These are phyloP conservation scores for Megacollybia marginata DNA, from an alignment of 768 basidiomycete species.

Conservation along the genomic window DNA sequence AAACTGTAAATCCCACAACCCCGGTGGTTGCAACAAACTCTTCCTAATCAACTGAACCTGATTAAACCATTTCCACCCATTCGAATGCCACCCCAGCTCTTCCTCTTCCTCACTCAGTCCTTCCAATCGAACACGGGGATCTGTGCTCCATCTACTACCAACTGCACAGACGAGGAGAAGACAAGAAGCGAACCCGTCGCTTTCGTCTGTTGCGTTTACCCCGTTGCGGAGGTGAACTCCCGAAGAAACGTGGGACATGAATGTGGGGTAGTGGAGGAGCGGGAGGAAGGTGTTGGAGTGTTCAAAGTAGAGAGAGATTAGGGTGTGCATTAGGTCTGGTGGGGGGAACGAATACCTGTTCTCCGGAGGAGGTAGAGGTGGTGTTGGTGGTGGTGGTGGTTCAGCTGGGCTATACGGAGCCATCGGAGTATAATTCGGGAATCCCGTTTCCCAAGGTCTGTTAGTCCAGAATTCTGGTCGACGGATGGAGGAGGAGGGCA, in stretches of 20 bases:
- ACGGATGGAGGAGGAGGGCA: background rate
- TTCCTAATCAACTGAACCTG: slow-evolving; percentile 45
- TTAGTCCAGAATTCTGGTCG: slow-evolving; percentile 10
- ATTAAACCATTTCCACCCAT: slow-evolving; percentile 25
- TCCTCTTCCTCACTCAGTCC: slow-evolving; percentile 18
- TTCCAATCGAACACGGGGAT: slow-evolving; percentile 15
- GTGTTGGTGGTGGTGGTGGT: too few species aligned
- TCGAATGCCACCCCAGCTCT: slow-evolving; percentile 1
- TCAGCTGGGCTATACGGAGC: too few species aligned
- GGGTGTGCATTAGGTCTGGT: slow-evolving; percentile 25
- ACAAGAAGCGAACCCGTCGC: slow-evolving; percentile 30
- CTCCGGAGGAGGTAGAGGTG: background rate
- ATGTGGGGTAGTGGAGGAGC: slow-evolving; percentile 43
- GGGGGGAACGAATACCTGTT: slow-evolving; percentile 16
- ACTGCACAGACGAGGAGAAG: slow-evolving; percentile 47
- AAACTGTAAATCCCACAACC: slow-evolving; percentile 49
- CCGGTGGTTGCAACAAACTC: slow-evolving; percentile 38
- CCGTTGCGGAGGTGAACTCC: slow-evolving; percentile 21
- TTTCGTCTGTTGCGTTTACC: slow-evolving; percentile 7
- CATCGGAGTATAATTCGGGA: too few species aligned
- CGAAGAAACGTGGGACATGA: slow-evolving; percentile 28
- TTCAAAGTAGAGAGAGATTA: slow-evolving; percentile 45
- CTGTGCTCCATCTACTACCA: slow-evolving; percentile 33
- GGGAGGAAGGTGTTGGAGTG: slow-evolving; percentile 31
- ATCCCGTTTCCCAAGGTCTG: background rate